Percentiles rank a stretch among this genome's conserved stretches.
Evolutionary conservation across 192 early-diverging fungal species (phyloP).

Genomic region (Coemansia brasiliensis): DNA sequence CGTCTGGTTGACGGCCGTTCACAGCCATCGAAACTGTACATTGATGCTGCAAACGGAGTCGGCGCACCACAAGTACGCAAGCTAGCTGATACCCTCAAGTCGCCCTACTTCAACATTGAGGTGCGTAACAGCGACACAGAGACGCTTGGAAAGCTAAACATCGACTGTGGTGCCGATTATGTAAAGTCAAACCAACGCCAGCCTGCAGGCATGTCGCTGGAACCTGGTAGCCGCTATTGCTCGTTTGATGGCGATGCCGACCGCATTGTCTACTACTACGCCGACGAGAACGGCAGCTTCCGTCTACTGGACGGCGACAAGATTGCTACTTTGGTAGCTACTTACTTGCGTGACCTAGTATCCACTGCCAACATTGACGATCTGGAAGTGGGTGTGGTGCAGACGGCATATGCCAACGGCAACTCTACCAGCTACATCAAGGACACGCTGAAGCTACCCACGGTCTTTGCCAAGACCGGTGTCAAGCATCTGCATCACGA

Average conservation of each 20-base stretch:
- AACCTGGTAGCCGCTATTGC: constrained; percentile 70
- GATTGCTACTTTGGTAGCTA: constrained; percentile 92
- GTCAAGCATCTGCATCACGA: constrained; percentile 99
- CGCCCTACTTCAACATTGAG: constrained; percentile 64
- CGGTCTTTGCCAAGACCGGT: constrained; percentile 93
- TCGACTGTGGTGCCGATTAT: constrained; percentile 93
- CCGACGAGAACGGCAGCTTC: constrained; percentile 73
- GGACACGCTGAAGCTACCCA: constrained; percentile 88
- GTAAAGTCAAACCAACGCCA: constrained; percentile 89
- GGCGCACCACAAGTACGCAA: constrained; percentile 88
- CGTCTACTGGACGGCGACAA: constrained; percentile 97
- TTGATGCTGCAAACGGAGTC: constrained; percentile 97
- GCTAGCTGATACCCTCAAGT: constrained; percentile 65
- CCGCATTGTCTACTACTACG: constrained; percentile 95
- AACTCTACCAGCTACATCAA: constrained; percentile 91
- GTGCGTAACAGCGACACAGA: constrained; percentile 77
- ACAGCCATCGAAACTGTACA: constrained; percentile 64
- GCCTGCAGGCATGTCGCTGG: constrained; percentile 69
- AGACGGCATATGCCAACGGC: constrained; percentile 99
- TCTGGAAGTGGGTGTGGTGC: constrained; percentile 92
- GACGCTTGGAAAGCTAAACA: constrained; percentile 78
- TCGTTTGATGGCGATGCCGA: constrained; percentile 99
- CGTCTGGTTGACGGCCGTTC: constrained; percentile 75
- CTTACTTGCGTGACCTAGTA: constrained; percentile 90
- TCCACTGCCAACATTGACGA: constrained; percentile 71